Evolutionary conservation across 1,139 yeast genomes (phyloP), one percentile per base, ranked within the genome.

Genomic region (Magnusiomyces fungicola): DNA sequence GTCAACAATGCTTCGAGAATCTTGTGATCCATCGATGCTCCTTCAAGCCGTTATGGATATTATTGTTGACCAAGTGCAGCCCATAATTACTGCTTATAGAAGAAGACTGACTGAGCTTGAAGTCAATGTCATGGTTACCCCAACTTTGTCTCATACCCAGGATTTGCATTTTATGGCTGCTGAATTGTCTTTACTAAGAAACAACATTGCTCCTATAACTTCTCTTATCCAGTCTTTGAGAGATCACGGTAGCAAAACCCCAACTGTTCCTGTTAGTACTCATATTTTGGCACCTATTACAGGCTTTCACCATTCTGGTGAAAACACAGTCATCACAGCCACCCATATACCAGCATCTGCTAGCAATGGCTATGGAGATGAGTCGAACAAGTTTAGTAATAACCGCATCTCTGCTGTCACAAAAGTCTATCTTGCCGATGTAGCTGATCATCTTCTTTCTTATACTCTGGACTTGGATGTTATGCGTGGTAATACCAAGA

Each of bases 71-170:
- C 65, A 81, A 51, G 71, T 85, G 1, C 77, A 78, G 55, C 79
- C 79, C 7, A 76, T 83, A 41, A 71, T 84, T n/a, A 68, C 78
- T 1, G 78, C 79, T 9, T 82, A 78, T 59, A 70, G 78, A 46
- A 63, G 71, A 40, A 60, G 76, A 42, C 58, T 78, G 36, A 70
- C 69, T 48, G 77, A 73, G 48, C 69, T 76, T 23, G 80, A 77
- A 55, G 51, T 70, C 16, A 77, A 76, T 45, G 75, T 77, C 2
- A 61, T 77, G 45, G 65, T 69, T 12, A 69, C 68, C 43, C 81
- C 82, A 0, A 72, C 73, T 32, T 64, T 77, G 55, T 62, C 66
- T 10, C 79, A 75, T 52, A 76, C 81, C 0, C 71, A 74, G 46
- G 75, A 75, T 27, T 58, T 78, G 45, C 81, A 77, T 57, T 57